Evolutionary conservation across 108 stramenopile species (phyloP).

Genomic region (Cyclotella baltica): DNA sequence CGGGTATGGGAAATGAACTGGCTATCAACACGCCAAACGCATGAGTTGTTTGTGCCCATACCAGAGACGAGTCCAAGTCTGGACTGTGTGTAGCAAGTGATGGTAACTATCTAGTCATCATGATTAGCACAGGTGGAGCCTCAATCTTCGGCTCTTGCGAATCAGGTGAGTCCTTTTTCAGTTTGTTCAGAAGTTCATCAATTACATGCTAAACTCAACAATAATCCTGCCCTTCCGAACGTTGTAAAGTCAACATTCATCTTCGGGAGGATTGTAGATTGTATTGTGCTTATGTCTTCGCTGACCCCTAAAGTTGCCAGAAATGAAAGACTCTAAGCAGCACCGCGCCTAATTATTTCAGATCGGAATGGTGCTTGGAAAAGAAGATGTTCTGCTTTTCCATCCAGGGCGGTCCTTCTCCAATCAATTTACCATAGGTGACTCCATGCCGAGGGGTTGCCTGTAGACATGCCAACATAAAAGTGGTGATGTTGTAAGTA

Average conservation of each 20-base stretch:
- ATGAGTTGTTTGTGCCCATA: conserved; percentile 72
- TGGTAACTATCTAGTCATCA: conserved; percentile 82
- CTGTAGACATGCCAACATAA: conserved; percentile 75
- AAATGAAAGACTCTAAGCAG: conserved; percentile 79
- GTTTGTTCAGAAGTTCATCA: conserved; percentile 66
- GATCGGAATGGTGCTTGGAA: conserved; percentile 63
- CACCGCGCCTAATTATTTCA: conserved; percentile 76
- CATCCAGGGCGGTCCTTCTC: conserved; percentile 86
- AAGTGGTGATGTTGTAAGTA: conserved; percentile 70
- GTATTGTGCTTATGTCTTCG: conserved; percentile 82
- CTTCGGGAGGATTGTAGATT: conserved; percentile 73
- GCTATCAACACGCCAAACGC: conserved; percentile 73
- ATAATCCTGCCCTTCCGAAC: conserved; percentile 68
- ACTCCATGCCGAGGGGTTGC: conserved; percentile 79
- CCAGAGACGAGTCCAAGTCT: conserved; percentile 58
- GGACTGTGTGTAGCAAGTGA: conserved; percentile 61
- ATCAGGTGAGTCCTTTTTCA: conserved; percentile 28
- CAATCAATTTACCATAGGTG: conserved; percentile 73
- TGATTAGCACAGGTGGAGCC: conserved; percentile 68
- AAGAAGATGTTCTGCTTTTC: conserved; percentile 74
- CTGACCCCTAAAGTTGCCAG: conserved; percentile 83
- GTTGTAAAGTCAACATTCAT: conserved; percentile 56
- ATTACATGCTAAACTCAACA: conserved; percentile 79
- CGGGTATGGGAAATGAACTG: conserved; percentile 52
- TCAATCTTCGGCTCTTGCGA: conserved; percentile 20